These are phyloP conservation scores for Isochrysis galbana DNA, from an alignment of 78 protist species.

Conservation along the genomic window DNA sequence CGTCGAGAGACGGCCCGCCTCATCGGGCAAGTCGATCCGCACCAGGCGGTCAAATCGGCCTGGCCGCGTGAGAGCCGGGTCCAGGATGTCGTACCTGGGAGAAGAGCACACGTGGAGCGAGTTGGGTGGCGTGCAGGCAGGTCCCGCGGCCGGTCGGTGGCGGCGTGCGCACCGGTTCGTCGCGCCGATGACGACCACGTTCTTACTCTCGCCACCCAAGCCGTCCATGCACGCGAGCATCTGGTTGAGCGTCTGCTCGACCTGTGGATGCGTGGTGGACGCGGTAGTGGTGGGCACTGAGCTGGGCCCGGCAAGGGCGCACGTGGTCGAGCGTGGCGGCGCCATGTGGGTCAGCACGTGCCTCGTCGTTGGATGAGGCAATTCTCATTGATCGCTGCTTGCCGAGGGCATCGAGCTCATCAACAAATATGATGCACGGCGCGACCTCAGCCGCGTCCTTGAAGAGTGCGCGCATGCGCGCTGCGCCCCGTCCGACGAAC, in stretches of 20 bases:
- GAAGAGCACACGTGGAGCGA: neutral
- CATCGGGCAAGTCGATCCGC: slow-evolving; percentile 79
- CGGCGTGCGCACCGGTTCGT: slow-evolving; percentile 68
- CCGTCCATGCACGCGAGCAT: slow-evolving; percentile 61
- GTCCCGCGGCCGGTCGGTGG: too few relatives aligned
- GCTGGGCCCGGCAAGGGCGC: neutral
- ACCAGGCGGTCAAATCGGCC: slow-evolving; percentile 91
- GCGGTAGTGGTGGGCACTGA: neutral
- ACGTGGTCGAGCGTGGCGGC: neutral
- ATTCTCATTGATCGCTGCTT: slow-evolving; percentile 26
- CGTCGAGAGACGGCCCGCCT: slow-evolving; percentile 67
- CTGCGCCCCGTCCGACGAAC: slow-evolving; percentile 25
- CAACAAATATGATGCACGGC: slow-evolving; percentile 61
- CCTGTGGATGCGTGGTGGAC: neutral
- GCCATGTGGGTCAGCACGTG: neutral
- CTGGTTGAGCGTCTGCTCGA: slow-evolving; percentile 81
- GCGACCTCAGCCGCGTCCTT: slow-evolving; percentile 60
- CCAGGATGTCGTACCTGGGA: slow-evolving; percentile 67
- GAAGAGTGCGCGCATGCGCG: slow-evolving; percentile 18
- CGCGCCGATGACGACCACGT: slow-evolving; percentile 90
- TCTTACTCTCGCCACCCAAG: slow-evolving; percentile 60
- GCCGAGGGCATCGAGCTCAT: slow-evolving; percentile 85
- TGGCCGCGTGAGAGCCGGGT: slow-evolving; percentile 84
- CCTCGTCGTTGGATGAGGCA: neutral
- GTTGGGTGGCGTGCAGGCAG: neutral